A percentile compares a stretch with the other conserved stretches of the same genome.
Evolutionary conservation across 179 eudicot genomes (phyloP).

Genomic region (Gypsophila paniculata): DNA sequence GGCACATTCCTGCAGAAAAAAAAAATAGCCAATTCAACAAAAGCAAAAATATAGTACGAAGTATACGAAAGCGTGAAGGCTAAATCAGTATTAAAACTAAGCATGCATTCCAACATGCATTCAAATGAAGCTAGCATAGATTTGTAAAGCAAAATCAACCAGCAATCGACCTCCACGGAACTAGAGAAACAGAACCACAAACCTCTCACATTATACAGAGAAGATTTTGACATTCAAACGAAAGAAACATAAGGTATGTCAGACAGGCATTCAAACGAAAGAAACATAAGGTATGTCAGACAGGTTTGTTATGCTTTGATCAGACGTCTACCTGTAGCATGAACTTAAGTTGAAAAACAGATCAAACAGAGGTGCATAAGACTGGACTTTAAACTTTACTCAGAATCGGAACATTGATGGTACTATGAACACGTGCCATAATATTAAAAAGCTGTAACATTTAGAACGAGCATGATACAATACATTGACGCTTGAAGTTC

Average conservation of each 20-base stretch:
- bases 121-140: slow-evolving; percentile 2
- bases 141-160: neutral
- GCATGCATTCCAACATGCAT: neutral
- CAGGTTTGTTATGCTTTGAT: neutral
- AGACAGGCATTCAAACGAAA: neutral
- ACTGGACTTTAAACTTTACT: neutral
- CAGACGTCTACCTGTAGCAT: neutral
- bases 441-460: no score
- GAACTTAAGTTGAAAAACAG: neutral
- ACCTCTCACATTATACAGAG: neutral
- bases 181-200: neutral
- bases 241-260: neutral
- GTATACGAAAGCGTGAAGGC: no score
- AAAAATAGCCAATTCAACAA: neutral
- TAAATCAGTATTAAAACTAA: neutral
- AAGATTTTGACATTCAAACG: neutral
- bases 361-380: neutral
- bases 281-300: neutral
- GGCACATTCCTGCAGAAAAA: slow-evolving; percentile 52
- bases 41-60: neutral
- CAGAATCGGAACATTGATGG: neutral
- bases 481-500: no score
- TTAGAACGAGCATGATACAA: no score
- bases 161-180: neutral
- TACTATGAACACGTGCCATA: no score